A percentile compares a stretch with the other conserved stretches of the same genome.
These are phyloP conservation scores for Mortierella sp. DNA, from an alignment of 371 early-diverging fungal species.

Conservation along the genomic window DNA sequence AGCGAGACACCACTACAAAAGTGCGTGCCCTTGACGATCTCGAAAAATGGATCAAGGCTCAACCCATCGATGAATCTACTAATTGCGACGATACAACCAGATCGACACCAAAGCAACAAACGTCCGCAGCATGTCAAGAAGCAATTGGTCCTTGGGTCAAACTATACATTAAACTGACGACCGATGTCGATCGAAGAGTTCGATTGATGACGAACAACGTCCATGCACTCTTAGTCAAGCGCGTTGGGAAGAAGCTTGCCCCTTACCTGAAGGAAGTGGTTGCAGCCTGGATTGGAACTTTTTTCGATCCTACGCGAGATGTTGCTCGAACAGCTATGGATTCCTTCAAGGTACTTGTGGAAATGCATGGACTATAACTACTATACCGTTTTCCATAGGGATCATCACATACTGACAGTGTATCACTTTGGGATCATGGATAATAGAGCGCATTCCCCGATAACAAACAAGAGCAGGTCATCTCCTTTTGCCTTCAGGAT, in stretches of 20 bases:
- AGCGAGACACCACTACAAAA: slow-evolving; percentile 75
- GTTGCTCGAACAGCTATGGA: slow-evolving; percentile 59
- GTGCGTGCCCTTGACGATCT: slow-evolving; percentile 77
- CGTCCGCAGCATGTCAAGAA: slow-evolving; percentile 29
- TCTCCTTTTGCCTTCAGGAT: slow-evolving; percentile 69
- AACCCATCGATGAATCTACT: slow-evolving; percentile 44
- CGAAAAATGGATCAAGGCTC: slow-evolving; percentile 59
- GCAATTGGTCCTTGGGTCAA: slow-evolving; percentile 55
- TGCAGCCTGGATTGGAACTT: slow-evolving; percentile 70
- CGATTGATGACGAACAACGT: slow-evolving; percentile 64
- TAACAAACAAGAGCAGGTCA: slow-evolving; percentile 63
- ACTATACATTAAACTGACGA: slow-evolving; percentile 64
- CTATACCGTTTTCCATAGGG: background rate
- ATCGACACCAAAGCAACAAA: slow-evolving; percentile 9
- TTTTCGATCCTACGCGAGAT: slow-evolving; percentile 71
- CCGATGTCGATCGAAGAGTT: slow-evolving; percentile 74
- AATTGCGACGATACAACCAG: slow-evolving; percentile 20
- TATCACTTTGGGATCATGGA: background rate
- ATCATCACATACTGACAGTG: background rate
- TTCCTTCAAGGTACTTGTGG: slow-evolving; percentile 63
- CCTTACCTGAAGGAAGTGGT: slow-evolving; percentile 70
- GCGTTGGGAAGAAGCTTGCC: slow-evolving; percentile 68
- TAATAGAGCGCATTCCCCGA: slow-evolving; percentile 63
- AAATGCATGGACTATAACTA: background rate
- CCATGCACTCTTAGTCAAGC: slow-evolving; percentile 60